These are phyloP conservation scores for Sporisorium scitamineum DNA, from an alignment of 1,284 basidiomycete species.

Conservation along the genomic window DNA sequence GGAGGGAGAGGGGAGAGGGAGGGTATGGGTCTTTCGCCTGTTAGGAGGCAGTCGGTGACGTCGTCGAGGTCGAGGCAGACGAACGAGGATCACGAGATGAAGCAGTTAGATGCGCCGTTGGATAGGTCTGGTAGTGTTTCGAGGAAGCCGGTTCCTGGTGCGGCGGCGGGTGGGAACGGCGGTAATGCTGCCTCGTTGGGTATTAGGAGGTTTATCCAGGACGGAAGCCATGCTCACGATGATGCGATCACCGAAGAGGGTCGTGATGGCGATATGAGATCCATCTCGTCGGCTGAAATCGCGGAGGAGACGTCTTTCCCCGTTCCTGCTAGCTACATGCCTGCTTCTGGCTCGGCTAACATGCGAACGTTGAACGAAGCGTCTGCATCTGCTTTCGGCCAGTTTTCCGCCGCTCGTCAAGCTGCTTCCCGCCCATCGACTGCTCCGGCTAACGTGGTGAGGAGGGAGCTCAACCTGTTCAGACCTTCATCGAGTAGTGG, in stretches of 20 bases:
- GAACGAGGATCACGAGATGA: conserved; percentile 54
- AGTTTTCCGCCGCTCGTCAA: background rate
- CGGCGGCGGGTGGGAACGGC: background rate
- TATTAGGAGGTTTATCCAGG: conserved; percentile 40
- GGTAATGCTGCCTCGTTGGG: conserved; percentile 34
- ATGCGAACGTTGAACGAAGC: conserved; percentile 14
- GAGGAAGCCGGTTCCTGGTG: conserved; percentile 1
- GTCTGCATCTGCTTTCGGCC: conserved; percentile 17
- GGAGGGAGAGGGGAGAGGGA: conserved; percentile 19
- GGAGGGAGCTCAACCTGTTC: conserved; percentile 26
- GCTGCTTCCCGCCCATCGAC: conserved; percentile 33
- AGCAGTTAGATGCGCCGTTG: conserved; percentile 30
- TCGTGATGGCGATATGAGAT: conserved; percentile 16
- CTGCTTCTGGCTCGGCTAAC: background rate
- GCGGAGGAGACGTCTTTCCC: conserved; percentile 17
- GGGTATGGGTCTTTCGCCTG: conserved; percentile 11
- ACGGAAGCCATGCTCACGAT: conserved; percentile 5
- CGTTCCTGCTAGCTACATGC: background rate
- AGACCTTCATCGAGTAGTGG: conserved; percentile 32
- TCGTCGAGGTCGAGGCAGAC: conserved; percentile 29
- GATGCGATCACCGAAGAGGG: conserved; percentile 50
- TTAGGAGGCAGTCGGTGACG: conserved; percentile 30
- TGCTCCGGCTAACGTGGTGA: conserved; percentile 29
- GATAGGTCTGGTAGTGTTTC: conserved; percentile 13
- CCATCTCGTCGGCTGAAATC: conserved; percentile 11